Evolutionary conservation across 2,329 filamentous ascomycete species (phyloP).

Genomic region (Escovopsis sp.): DNA sequence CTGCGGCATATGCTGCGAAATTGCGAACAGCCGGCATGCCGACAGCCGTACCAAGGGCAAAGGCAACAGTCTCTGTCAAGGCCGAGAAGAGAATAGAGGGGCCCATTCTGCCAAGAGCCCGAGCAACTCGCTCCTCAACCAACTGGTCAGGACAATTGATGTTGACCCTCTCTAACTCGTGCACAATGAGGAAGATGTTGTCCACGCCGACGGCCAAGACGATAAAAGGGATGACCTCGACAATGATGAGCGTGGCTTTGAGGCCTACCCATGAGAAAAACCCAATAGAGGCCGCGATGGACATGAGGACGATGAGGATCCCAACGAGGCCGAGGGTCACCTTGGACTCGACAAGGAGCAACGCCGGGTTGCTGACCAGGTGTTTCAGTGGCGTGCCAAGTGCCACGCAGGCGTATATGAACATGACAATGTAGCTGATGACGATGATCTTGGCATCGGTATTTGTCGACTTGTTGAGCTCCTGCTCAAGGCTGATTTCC

Average conservation of each 20-base stretch:
- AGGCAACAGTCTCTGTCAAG: constrained; percentile 86
- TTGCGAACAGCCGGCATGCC: constrained; percentile 97
- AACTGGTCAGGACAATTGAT: constrained; percentile 77
- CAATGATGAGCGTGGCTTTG: constrained; percentile 93
- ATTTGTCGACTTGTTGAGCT: constrained; percentile 95
- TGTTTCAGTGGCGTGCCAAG: constrained; percentile 74
- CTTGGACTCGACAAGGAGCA: constrained; percentile 86
- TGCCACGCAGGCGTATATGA: constrained; percentile 86
- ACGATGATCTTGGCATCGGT: constrained; percentile 94
- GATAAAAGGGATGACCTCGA: constrained; percentile 95
- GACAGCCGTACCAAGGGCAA: constrained; percentile 82
- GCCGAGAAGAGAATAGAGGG: constrained; percentile 92
- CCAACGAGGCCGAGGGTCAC: constrained; percentile 90
- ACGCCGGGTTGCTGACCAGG: constrained; percentile 66
- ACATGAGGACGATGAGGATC: constrained; percentile 94
- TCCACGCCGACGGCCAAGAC: constrained; percentile 94
- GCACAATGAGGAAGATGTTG: constrained; percentile 97
- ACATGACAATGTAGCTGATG: constrained; percentile 98
- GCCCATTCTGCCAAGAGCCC: constrained; percentile 88
- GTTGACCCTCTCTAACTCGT: constrained; percentile 94
- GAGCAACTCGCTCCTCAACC: constrained; percentile 73
- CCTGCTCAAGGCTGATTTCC: constrained; percentile 86
- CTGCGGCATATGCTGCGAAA: constrained; percentile 91
- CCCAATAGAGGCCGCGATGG: constrained; percentile 86
- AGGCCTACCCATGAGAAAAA: constrained; percentile 84